These are phyloP conservation scores for Solanum ossicruentum DNA, from an alignment of 257 asterid species.

Conservation along the genomic window DNA sequence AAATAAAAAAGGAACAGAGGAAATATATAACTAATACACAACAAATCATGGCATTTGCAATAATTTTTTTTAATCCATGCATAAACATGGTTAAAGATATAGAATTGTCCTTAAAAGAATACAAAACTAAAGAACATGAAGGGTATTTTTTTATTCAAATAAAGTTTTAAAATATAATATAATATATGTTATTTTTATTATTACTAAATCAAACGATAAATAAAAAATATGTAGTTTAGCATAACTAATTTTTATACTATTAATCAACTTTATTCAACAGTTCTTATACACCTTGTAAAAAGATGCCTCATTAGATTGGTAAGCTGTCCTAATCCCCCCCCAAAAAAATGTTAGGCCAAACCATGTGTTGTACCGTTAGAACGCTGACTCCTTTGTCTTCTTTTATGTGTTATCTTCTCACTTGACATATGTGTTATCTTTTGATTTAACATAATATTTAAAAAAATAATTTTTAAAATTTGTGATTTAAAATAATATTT, in stretches of 20 bases:
- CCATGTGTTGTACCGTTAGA: background rate
- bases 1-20: too few species aligned
- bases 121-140: background rate
- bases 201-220: background rate
- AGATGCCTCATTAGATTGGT: background rate
- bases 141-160: too few species aligned
- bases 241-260: background rate
- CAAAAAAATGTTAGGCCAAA: background rate
- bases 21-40: too few species aligned
- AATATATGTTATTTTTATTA: too few species aligned
- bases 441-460: too few species aligned
- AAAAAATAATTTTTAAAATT: too few species aligned
- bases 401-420: too few species aligned
- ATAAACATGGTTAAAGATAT: background rate
- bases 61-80: too few species aligned
- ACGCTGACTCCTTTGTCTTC: background rate
- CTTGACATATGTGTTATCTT: too few species aligned
- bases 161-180: too few species aligned
- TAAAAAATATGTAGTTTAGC: background rate
- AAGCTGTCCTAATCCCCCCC: background rate
- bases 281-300: background rate
- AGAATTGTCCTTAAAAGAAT: background rate
- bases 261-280: background rate
- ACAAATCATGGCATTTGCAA: too few species aligned
- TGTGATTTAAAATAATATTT: too few species aligned